These are phyloP conservation scores for Flaveria linearis DNA, from an alignment of 129 eudicot genomes.

Conservation along the genomic window DNA sequence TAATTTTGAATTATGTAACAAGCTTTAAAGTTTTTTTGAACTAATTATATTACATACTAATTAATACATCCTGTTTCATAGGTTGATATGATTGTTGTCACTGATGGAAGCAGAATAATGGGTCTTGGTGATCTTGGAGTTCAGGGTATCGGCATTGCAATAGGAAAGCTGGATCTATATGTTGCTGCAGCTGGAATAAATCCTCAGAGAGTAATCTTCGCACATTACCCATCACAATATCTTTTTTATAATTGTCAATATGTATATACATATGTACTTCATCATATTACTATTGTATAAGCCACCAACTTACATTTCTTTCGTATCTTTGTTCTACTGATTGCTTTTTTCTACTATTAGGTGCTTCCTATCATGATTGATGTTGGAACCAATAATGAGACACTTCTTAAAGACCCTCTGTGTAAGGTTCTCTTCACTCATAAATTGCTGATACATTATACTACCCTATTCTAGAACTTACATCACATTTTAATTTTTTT, in stretches of 20 bases:
- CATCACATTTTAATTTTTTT: background rate
- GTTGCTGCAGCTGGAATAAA: conserved; percentile 99
- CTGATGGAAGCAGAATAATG: conserved; percentile 92
- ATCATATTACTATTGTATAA: background rate
- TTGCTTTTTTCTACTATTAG: conserved; percentile 35
- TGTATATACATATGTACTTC: background rate
- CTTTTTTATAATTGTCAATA: background rate
- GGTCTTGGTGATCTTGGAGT: conserved; percentile 98
- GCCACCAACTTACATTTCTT: conserved; percentile 13
- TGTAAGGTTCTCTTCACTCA: too few species aligned
- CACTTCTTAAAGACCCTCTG: conserved; percentile 80
- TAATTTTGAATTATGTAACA: too few species aligned
- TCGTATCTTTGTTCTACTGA: too few species aligned
- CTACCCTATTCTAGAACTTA: background rate
- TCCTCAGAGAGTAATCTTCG: too few species aligned
- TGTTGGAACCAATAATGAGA: conserved; percentile 94
- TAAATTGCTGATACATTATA: background rate
- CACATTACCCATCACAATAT: conserved; percentile 19
- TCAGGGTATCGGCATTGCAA: conserved; percentile 95
- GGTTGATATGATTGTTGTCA: conserved; percentile 99
- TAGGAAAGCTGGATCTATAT: conserved; percentile 91
- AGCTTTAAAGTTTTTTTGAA: background rate
- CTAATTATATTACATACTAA: background rate
- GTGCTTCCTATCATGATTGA: conserved; percentile 98
- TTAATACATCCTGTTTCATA: conserved; percentile 28